Conservation (phyloP, 345 rosid genomes). For the Linum usitatissimum region DNA sequence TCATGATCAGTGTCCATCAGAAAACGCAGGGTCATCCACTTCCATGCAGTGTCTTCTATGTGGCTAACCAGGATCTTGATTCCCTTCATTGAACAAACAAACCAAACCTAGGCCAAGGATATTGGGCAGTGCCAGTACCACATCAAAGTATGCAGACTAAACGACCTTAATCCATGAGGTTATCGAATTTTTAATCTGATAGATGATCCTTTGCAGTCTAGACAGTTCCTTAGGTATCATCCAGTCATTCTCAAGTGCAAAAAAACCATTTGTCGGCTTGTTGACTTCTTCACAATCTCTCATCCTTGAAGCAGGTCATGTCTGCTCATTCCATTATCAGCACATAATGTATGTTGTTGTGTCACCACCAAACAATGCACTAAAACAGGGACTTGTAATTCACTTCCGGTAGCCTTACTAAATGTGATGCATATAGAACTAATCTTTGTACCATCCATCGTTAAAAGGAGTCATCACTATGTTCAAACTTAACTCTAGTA, state of each 20-base stretch:
- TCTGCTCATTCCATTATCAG: background rate
- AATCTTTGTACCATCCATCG: background rate
- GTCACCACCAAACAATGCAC: background rate
- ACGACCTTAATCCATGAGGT: background rate
- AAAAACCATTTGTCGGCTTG: background rate
- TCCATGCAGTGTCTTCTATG: background rate
- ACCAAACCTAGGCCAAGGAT: background rate
- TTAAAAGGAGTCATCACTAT: background rate
- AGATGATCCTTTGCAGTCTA: background rate
- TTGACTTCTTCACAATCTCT: background rate
- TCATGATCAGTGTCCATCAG: background rate
- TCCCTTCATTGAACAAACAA: background rate
- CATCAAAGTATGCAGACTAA: background rate
- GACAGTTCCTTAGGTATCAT: background rate
- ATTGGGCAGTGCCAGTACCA: background rate
- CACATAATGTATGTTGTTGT: background rate
- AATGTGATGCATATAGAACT: background rate
- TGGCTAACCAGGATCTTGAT: background rate
- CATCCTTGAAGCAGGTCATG: background rate
- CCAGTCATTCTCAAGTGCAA: background rate
- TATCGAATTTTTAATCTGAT: background rate
- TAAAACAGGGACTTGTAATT: background rate
- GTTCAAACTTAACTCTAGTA: background rate
- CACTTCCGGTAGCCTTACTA: background rate
- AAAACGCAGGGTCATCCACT: background rate